Percentiles rank a stretch among this genome's conserved stretches.
These are phyloP conservation scores for Aspergillus neotritici DNA, from an alignment of 2,329 filamentous ascomycete genomes.

Conservation along the genomic window DNA sequence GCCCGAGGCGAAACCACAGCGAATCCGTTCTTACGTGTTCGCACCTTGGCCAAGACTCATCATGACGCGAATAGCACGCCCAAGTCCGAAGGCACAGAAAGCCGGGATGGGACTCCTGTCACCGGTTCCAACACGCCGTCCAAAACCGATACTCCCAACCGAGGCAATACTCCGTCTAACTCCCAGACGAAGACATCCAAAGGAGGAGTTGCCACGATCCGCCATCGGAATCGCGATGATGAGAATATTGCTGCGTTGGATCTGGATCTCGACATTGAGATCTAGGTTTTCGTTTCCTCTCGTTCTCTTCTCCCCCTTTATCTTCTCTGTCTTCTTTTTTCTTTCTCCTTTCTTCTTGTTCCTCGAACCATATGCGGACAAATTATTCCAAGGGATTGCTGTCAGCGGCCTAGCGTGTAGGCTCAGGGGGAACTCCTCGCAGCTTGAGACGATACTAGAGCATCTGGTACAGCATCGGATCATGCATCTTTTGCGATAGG, in stretches of 20 bases:
- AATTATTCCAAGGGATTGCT: too few species aligned
- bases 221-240: constrained; percentile 75
- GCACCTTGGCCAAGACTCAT: constrained; percentile 62
- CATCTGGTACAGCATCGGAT: constrained; percentile 7
- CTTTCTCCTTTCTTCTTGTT: too few species aligned
- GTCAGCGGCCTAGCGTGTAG: too few species aligned
- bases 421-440: too few species aligned
- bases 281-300: constrained; percentile 42
- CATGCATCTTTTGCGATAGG: constrained; percentile 11
- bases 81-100: constrained; percentile 32
- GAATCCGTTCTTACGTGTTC: constrained; percentile 54
- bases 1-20: constrained; percentile 58
- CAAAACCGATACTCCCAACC: constrained; percentile 48
- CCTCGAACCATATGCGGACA: neutral
- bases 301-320: neutral
- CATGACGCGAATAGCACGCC: constrained; percentile 53
- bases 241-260: constrained; percentile 88
- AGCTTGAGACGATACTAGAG: neutral
- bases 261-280: constrained; percentile 85
- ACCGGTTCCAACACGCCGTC: constrained; percentile 50
- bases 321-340: neutral
- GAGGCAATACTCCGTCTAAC: constrained; percentile 31
- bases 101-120: constrained; percentile 45
- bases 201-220: constrained; percentile 60
- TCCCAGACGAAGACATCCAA: constrained; percentile 34